Conservation (phyloP, 2,329 filamentous ascomycete species). For the Simplicillium aogashimaense region DNA sequence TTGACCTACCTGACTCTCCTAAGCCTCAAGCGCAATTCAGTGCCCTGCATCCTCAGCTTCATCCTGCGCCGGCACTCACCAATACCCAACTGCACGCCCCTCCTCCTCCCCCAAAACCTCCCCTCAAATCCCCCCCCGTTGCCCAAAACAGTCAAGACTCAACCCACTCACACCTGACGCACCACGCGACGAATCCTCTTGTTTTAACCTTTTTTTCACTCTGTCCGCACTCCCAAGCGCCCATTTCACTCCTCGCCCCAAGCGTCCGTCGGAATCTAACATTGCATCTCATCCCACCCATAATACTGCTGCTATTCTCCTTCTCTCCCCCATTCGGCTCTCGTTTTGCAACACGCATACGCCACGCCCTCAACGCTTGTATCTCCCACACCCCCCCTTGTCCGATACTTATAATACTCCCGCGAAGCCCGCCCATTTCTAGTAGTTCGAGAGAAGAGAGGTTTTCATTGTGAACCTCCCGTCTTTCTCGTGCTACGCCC, state of each 20-base stretch:
- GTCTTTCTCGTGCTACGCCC: background rate
- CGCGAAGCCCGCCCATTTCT: too few species aligned
- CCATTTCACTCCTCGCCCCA: background rate
- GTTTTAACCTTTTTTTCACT: background rate
- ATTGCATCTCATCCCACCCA: background rate
- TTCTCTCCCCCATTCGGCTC: background rate
- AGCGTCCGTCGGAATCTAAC: background rate
- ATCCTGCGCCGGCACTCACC: conserved; percentile 7
- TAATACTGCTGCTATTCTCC: background rate
- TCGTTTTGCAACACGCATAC: background rate
- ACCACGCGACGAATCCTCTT: background rate
- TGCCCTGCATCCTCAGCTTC: conserved; percentile 7
- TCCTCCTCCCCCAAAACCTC: background rate
- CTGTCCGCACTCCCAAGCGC: background rate
- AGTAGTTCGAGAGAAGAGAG: background rate
- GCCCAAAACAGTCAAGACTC: background rate
- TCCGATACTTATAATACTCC: background rate
- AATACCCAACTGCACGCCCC: background rate
- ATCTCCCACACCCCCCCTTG: background rate
- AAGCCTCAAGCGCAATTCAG: conserved; percentile 6
- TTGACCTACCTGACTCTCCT: conserved; percentile 1
- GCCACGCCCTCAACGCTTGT: background rate
- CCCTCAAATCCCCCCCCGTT: background rate
- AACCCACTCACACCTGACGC: conserved; percentile 1
- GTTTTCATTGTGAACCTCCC: conserved; percentile 4